phyloP scores from a whole-genome alignment of 208 protist genomes.

The Wallacemonas sp. region DNA sequence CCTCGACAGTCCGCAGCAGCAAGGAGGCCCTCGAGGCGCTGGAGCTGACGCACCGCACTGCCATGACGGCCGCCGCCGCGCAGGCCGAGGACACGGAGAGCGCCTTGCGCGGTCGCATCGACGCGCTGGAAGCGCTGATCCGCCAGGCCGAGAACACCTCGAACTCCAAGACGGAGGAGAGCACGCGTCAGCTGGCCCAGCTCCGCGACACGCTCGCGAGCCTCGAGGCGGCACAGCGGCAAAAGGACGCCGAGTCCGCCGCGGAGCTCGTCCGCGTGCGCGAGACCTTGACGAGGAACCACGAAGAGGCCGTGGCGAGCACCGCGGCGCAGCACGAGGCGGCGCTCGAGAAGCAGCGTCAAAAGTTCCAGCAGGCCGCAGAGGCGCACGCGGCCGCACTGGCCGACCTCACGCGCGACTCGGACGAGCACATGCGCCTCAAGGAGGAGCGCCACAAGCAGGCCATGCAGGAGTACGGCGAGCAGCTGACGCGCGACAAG shows the following conservation, averaged over 20 bases:
- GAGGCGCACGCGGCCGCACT: slow-evolving; percentile 18
- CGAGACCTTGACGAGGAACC: slow-evolving; percentile 20
- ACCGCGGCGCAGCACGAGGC: slow-evolving; percentile 20
- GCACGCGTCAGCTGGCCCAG: slow-evolving; percentile 12
- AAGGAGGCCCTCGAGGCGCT: slow-evolving; percentile 24
- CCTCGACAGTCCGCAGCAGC: slow-evolving; percentile 12
- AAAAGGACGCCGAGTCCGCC: slow-evolving; percentile 10
- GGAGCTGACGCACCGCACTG: slow-evolving; percentile 17
- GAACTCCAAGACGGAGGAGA: slow-evolving; percentile 6
- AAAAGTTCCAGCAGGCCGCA: slow-evolving; percentile 17
- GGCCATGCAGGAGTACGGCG: slow-evolving; percentile 18
- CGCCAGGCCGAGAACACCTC: slow-evolving; percentile 16
- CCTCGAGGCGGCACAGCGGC: neutral
- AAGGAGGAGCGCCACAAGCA: slow-evolving; percentile 21
- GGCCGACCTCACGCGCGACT: slow-evolving; percentile 14
- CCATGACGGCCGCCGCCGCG: slow-evolving; percentile 8
- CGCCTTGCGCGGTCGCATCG: slow-evolving; percentile 10
- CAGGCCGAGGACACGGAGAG: slow-evolving; percentile 16
- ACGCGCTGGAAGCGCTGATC: slow-evolving; percentile 16
- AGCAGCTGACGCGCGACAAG: slow-evolving; percentile 21
- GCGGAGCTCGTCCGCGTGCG: slow-evolving; percentile 17
- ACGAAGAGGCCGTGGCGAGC: slow-evolving; percentile 24
- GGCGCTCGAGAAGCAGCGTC: slow-evolving; percentile 27
- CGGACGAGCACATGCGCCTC: slow-evolving; percentile 13
- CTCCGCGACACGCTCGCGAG: slow-evolving; percentile 5